A percentile compares a stretch with the other conserved stretches of the same genome.
phyloP scores from a whole-genome alignment of 345 rosid species.

The Aurinia saxatilis region DNA sequence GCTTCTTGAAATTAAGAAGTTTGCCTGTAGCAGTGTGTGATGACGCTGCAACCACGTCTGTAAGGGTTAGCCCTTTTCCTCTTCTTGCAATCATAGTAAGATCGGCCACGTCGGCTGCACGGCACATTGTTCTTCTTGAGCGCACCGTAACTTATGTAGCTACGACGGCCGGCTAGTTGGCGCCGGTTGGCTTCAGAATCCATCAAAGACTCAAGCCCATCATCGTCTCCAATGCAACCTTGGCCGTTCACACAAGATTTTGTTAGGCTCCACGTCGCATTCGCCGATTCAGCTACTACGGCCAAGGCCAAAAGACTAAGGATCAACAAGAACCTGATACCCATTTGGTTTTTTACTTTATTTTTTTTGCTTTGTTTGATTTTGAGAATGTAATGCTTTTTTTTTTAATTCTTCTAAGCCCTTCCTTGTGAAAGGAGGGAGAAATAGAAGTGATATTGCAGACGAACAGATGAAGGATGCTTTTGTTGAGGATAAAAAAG shows the following conservation, averaged over 20 bases:
- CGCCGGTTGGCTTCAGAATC: slow-evolving; percentile 34
- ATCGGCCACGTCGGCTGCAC: slow-evolving; percentile 37
- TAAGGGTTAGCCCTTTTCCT: slow-evolving; percentile 42
- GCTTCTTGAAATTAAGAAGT: slow-evolving; percentile 17
- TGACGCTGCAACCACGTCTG: slow-evolving; percentile 44
- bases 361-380: neutral
- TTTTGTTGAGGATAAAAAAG: slow-evolving; percentile 25
- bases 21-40: slow-evolving; percentile 38
- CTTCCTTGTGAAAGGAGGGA: slow-evolving; percentile 35
- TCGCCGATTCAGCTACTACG: slow-evolving; percentile 23
- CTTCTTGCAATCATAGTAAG: slow-evolving; percentile 43
- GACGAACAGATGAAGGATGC: slow-evolving; percentile 11
- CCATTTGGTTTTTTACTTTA: slow-evolving; percentile 15
- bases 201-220: slow-evolving; percentile 31
- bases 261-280: slow-evolving; percentile 15
- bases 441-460: slow-evolving; percentile 22
- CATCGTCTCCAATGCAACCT: slow-evolving; percentile 32
- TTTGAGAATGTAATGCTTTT: neutral
- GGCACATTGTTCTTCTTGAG: slow-evolving; percentile 34
- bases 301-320: slow-evolving; percentile 30
- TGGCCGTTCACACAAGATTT: slow-evolving; percentile 26
- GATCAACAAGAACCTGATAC: slow-evolving; percentile 28
- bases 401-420: slow-evolving; percentile 24
- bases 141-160: slow-evolving; percentile 43
- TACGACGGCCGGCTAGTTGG: slow-evolving; percentile 21